Percentiles rank a stretch among this genome's conserved stretches.
Evolutionary conservation across 192 early-diverging fungal genomes (phyloP).

Genomic region (Anaeromyces robustus): DNA sequence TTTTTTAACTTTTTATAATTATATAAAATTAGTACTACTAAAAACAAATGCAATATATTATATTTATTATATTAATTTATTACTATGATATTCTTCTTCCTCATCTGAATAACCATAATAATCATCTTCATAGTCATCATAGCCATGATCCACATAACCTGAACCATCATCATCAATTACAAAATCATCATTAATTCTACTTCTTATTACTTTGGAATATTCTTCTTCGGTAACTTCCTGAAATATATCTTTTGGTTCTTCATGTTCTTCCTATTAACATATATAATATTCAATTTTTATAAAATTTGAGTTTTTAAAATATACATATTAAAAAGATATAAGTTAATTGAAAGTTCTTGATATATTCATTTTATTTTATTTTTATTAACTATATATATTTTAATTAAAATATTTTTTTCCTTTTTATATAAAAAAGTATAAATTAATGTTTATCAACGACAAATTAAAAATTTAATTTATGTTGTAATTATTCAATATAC

Average conservation of each 20-base stretch:
- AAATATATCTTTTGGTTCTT: background rate
- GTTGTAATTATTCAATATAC: too few species aligned
- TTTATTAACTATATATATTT: too few species aligned
- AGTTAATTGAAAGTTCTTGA: too few species aligned
- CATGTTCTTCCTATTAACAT: background rate
- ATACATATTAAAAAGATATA: too few species aligned
- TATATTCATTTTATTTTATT: too few species aligned
- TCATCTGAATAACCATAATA: background rate
- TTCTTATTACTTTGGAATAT: background rate
- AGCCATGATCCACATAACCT: constrained; percentile 4
- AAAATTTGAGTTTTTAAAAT: too few species aligned
- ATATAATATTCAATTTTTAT: too few species aligned
- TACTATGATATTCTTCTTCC: background rate
- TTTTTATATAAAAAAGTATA: too few species aligned
- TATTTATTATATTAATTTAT: background rate
- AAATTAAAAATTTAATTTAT: too few species aligned
- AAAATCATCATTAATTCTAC: background rate
- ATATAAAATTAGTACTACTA: too few species aligned
- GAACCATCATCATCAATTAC: constrained; percentile 3
- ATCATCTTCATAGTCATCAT: background rate
- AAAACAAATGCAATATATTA: background rate
- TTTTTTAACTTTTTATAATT: background rate
- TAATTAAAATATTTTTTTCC: too few species aligned
- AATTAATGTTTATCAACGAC: too few species aligned
- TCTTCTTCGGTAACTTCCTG: background rate